Percentiles rank a stretch among this genome's conserved stretches.
These are phyloP conservation scores for Rhododendron ovatum DNA, from an alignment of 148 eudicot species.

Conservation along the genomic window DNA sequence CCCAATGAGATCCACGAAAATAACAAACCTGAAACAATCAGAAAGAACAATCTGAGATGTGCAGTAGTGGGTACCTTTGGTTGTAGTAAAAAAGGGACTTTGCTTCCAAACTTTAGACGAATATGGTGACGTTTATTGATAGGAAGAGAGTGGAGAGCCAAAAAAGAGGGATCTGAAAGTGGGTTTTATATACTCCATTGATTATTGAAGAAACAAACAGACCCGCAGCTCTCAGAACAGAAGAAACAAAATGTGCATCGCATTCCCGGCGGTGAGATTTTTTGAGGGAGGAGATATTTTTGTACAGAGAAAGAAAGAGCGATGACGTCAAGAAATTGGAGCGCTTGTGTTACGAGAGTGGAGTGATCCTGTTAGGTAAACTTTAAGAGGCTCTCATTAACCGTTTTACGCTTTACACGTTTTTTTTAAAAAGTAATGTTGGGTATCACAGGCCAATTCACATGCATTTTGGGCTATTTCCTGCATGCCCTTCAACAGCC, in stretches of 20 bases:
- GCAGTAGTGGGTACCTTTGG: slow-evolving; percentile 14
- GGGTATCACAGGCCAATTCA: no score
- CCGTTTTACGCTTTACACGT: not conserved
- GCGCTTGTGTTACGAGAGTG: not conserved
- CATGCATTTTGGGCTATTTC: no score
- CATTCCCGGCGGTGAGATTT: slow-evolving; percentile 7
- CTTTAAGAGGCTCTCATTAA: not conserved
- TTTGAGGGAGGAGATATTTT: not conserved
- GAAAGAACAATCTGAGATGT: slow-evolving; percentile 11
- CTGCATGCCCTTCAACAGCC: no score
- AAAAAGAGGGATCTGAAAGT: not conserved
- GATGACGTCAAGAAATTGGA: not conserved
- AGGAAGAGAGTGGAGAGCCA: not conserved
- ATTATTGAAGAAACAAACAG: slow-evolving; percentile 7
- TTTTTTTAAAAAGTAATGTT: no score
- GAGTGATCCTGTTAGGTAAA: not conserved
- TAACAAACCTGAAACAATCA: not conserved
- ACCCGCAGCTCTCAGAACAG: not conserved
- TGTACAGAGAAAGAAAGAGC: not conserved
- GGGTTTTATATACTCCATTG: not conserved
- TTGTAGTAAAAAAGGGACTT: not conserved
- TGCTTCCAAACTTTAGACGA: not conserved
- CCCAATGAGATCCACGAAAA: not conserved
- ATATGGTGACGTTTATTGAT: slow-evolving; percentile 8
- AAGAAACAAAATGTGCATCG: not conserved